A percentile compares a stretch with the other conserved stretches of the same genome.
phyloP scores from a whole-genome alignment of 2,329 filamentous ascomycete genomes.

The Lachnellula cervina region DNA sequence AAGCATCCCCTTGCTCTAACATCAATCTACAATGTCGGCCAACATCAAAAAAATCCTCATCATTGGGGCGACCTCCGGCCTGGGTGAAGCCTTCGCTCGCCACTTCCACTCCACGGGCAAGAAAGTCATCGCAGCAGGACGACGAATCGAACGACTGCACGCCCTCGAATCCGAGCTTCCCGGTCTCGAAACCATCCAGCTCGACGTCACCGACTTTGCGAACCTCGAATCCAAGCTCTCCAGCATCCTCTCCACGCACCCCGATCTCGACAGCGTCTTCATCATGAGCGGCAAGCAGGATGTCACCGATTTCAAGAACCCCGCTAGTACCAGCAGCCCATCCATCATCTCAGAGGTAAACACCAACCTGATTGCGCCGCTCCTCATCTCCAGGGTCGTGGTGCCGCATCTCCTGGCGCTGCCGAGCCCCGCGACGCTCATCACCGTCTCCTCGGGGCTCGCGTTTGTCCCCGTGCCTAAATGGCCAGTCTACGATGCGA shows the following conservation, averaged over 20 bases:
- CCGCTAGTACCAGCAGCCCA: conserved; percentile 16
- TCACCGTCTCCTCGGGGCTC: conserved; percentile 31
- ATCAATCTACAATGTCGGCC: conserved; percentile 18
- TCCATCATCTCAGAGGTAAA: conserved; percentile 11
- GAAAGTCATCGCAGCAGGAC: conserved; percentile 18
- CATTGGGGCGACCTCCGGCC: conserved; percentile 28
- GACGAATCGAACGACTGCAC: conserved; percentile 19
- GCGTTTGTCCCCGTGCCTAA: conserved; percentile 27
- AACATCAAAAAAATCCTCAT: conserved; percentile 29
- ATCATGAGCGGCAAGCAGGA: conserved; percentile 31
- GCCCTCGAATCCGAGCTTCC: conserved; percentile 25
- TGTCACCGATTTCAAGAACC: conserved; percentile 22
- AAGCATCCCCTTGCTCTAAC: not conserved
- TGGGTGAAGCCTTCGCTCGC: conserved; percentile 17
- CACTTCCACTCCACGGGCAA: conserved; percentile 17
- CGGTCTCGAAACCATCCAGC: conserved; percentile 26
- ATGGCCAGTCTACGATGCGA: conserved; percentile 32
- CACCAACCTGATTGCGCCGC: conserved; percentile 29
- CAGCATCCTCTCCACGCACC: conserved; percentile 18
- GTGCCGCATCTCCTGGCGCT: conserved; percentile 26
- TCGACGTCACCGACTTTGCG: conserved; percentile 17
- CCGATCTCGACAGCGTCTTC: conserved; percentile 32
- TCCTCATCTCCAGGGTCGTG: conserved; percentile 28
- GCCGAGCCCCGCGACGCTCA: conserved; percentile 21
- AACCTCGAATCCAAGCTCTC: conserved; percentile 9